Evolutionary conservation across 306 rosid species (phyloP), one percentile per base, ranked within the genome.

Genomic region (Myrica gale): DNA sequence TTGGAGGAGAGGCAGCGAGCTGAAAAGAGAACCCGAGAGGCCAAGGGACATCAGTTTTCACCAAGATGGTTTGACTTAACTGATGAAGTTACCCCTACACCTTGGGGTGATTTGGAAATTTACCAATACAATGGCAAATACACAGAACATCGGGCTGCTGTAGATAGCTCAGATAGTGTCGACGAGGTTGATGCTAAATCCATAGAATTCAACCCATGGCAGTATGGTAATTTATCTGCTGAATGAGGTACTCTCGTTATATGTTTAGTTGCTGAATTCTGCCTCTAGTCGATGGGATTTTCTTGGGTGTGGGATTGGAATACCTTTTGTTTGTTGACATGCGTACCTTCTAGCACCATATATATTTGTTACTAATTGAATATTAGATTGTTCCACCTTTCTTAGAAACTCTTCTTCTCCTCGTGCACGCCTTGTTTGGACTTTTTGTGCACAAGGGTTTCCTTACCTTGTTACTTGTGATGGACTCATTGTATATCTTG

Each of bases 1-100:
- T 82, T 94, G 93, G 97, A 94, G 88, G 98, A 94, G 88, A 86
- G 87, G 75, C 98, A 94, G 84, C 89, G 97, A 74, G 87, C 96
- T 71, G 98, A 91, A 73, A 93, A 91, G 94, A 86, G 82, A 85
- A 80, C 71, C 21, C 81, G 96, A 76, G 96, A 91, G 76, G 83
- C 82, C 13, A 86, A 88, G 62, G 90, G 86, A 48, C 76, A 87
- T 46, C 71, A 79, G 71, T 91, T 90, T 63, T 26, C 13, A 20
- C 93, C 98, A 42, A 85, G 89, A 75, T 94, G 97, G 98, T 94
- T 91, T 83, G 94, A 94, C 76, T 74, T 87, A 73, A 91, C 94
- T 42, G 90, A 87, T 48, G 97, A 94, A 75, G 87, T 88, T 74
- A 71, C 90, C 46, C 4, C 94, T 73, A 94, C 98, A 75, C 98